Base-by-base conservation (phyloP, 177 flowering plant genomes). In the Vitis hybrid region DNA sequence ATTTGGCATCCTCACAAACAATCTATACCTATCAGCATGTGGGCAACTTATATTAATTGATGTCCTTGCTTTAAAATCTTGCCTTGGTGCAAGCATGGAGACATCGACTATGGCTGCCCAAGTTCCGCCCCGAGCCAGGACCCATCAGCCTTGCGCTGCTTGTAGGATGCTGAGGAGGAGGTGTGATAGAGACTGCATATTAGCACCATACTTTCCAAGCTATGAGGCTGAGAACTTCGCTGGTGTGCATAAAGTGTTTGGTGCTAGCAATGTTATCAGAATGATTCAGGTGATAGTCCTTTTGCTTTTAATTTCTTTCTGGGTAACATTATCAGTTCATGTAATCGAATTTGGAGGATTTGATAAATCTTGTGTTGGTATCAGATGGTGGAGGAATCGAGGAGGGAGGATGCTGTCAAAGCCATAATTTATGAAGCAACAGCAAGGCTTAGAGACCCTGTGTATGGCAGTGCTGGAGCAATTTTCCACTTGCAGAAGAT, bases 391-490 rank as follows among this genome's bases (percentile, higher is more conserved):
- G 82, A 79, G 60, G 81, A 79, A 24, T 62, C 58, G 3, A 68
- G 68, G 35, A 79, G 85, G 63, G 85, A 79, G 56, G 85, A 82
- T 77, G 69, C 77, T 3, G 85, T 77, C 57, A 79, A 79, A 15
- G 81, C 81, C 46, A 51, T 79, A 50, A 82, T 82, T 1, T 79
- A 79, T 46, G 85, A 82, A 50, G 82, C 85, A 5, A 75, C 58
- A 6, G 79, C 77, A 17, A 82, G 84, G 70, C 71, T 82, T 1
- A 62, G 71, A 60, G 74, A 82, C 56, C 85, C 82, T 6, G 66
- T 82, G 2, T 77, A 79, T 68, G 85, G 82, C n/a, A 64, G 77
- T 46, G 57, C 79, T 24, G 81, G 81, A 8, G 65, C 75, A 6
- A 73, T 80, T 56, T 75, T 75, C 27, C 69, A 72, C 19, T 24